Percentiles rank a stretch among this genome's conserved stretches.
Conservation (phyloP, 352 stramenopile species). For the Elongisporangium undulatum region DNA sequence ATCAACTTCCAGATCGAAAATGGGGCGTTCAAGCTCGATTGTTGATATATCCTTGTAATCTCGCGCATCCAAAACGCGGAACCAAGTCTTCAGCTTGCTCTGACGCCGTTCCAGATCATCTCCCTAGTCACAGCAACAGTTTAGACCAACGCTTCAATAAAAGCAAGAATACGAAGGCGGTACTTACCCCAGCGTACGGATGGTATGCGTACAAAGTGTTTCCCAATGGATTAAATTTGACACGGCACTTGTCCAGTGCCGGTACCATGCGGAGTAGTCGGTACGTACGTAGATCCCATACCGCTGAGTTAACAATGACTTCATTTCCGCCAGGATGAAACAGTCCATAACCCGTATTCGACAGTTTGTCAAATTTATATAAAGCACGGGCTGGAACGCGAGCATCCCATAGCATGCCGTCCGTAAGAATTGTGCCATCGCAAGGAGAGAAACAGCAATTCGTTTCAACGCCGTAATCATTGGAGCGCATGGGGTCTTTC, state of each 20-base stretch:
- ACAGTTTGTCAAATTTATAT: slow-evolving; percentile 90
- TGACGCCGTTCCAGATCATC: slow-evolving; percentile 54
- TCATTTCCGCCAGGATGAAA: slow-evolving; percentile 89
- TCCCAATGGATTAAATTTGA: slow-evolving; percentile 68
- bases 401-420: slow-evolving; percentile 81
- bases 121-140: slow-evolving; percentile 21
- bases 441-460: slow-evolving; percentile 77
- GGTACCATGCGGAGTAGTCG: slow-evolving; percentile 81
- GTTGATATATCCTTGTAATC: slow-evolving; percentile 86
- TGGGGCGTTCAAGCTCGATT: slow-evolving; percentile 68
- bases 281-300: slow-evolving; percentile 89
- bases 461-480: slow-evolving; percentile 71
- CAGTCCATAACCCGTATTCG: slow-evolving; percentile 74
- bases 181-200: slow-evolving; percentile 55
- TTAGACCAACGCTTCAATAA: slow-evolving; percentile 1
- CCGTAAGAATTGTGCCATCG: slow-evolving; percentile 70
- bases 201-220: slow-evolving; percentile 84
- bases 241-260: slow-evolving; percentile 78
- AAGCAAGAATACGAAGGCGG: slow-evolving; percentile 3
- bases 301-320: slow-evolving; percentile 84
- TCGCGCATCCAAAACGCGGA: slow-evolving; percentile 72
- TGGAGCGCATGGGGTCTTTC: slow-evolving; percentile 56
- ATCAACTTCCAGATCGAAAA: slow-evolving; percentile 73
- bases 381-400: slow-evolving; percentile 62
- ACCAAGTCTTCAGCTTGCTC: slow-evolving; percentile 78